These are phyloP conservation scores for Seminavis robusta DNA, from an alignment of 108 stramenopile species.

Conservation along the genomic window DNA sequence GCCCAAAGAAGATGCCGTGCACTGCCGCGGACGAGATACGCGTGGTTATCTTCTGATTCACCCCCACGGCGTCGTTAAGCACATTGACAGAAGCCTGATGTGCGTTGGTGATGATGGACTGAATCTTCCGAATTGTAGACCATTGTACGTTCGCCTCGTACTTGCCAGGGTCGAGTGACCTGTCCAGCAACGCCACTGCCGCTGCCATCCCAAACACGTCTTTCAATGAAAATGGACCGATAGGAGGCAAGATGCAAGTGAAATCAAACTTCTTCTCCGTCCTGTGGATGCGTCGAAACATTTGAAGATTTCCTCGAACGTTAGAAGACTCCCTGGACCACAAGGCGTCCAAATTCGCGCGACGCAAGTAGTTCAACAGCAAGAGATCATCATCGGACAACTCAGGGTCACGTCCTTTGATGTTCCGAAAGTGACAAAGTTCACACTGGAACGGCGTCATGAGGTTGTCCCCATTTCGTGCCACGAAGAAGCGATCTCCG, in stretches of 20 bases:
- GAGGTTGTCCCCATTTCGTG: conserved; percentile 21
- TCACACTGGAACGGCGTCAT: conserved; percentile 39
- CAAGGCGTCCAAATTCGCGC: conserved; percentile 50
- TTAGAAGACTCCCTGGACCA: conserved; percentile 37
- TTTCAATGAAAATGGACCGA: conserved; percentile 15
- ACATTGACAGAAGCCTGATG: too few relatives aligned
- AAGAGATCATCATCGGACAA: too few relatives aligned
- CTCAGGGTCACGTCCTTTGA: too few relatives aligned
- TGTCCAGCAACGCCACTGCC: conserved; percentile 21
- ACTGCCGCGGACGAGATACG: not conserved
- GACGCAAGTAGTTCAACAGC: too few relatives aligned
- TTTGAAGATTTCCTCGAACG: conserved; percentile 8
- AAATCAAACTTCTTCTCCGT: not conserved
- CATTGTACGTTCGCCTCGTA: conserved; percentile 17
- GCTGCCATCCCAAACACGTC: conserved; percentile 27
- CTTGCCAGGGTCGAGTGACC: conserved; percentile 15
- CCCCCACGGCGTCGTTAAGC: too few relatives aligned
- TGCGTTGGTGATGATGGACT: not conserved
- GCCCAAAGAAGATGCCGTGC: conserved; percentile 3
- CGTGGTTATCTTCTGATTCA: too few relatives aligned
- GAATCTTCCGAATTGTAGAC: conserved; percentile 11
- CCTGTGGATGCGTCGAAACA: not conserved
- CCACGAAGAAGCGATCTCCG: conserved; percentile 4
- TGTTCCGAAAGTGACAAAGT: conserved; percentile 29
- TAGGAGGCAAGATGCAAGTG: too few relatives aligned